phyloP scores from a whole-genome alignment of 768 basidiomycete species.

The Vishniacozyma victoriae region DNA sequence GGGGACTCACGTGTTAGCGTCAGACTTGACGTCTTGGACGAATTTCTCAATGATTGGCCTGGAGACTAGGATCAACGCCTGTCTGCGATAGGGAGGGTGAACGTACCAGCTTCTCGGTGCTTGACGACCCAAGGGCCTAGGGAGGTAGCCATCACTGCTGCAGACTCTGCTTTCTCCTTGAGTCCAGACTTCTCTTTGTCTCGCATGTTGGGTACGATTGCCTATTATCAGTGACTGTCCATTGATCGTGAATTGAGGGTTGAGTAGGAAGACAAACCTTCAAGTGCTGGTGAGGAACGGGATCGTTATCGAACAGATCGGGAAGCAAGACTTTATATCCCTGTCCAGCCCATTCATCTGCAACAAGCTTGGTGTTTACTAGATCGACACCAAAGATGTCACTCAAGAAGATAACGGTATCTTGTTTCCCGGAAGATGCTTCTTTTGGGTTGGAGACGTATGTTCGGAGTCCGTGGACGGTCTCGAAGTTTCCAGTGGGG shows the following conservation, averaged over 20 bases:
- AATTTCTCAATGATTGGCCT: constrained; percentile 45
- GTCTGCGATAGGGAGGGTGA: neutral
- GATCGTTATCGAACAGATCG: constrained; percentile 42
- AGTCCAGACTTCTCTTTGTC: constrained; percentile 35
- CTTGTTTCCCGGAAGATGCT: constrained; percentile 20
- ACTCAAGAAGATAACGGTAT: constrained; percentile 42
- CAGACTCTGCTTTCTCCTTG: constrained; percentile 30
- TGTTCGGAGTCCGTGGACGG: constrained; percentile 43
- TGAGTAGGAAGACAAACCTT: constrained; percentile 11
- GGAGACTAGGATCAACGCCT: constrained; percentile 22
- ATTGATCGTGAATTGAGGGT: neutral
- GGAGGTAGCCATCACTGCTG: constrained; percentile 38
- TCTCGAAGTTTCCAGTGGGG: constrained; percentile 37
- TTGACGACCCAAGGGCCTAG: constrained; percentile 45
- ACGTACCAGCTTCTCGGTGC: constrained; percentile 42
- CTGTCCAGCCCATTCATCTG: constrained; percentile 46
- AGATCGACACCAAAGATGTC: constrained; percentile 48
- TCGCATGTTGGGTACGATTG: constrained; percentile 43
- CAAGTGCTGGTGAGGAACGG: constrained; percentile 28
- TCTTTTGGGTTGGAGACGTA: constrained; percentile 30
- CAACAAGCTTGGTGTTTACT: constrained; percentile 37
- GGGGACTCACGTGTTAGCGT: constrained; percentile 32
- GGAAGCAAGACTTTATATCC: constrained; percentile 46
- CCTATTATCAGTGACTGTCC: constrained; percentile 6
- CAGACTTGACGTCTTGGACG: constrained; percentile 40